phyloP scores from a whole-genome alignment of 208 protist genomes.

The Trypanosoma cruzi region DNA sequence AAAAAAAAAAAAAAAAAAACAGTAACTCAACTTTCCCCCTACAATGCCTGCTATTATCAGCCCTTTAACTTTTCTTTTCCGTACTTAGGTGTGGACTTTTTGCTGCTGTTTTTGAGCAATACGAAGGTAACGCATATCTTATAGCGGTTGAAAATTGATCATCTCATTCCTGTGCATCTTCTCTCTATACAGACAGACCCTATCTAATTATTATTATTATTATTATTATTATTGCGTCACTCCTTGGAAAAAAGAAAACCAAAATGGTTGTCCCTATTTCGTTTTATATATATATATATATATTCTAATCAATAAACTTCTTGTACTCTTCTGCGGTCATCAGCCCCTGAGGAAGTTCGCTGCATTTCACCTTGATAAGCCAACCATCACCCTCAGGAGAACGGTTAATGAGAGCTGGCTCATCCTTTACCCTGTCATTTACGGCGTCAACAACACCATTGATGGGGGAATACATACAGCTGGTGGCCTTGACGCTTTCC shows the following conservation, averaged over 20 bases:
- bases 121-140: too few species aligned
- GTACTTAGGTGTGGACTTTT: too few species aligned
- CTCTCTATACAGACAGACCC: not conserved
- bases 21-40: too few species aligned
- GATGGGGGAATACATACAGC: constrained; percentile 90
- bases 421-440: constrained; percentile 86
- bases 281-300: not conserved
- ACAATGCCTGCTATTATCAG: too few species aligned
- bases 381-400: constrained; percentile 88
- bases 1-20: too few species aligned
- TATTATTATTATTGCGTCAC: too few species aligned
- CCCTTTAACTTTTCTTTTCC: too few species aligned
- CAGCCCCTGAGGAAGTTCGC: constrained; percentile 66
- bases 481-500: constrained; percentile 94
- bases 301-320: constrained; percentile 80
- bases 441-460: constrained; percentile 78
- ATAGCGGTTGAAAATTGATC: too few species aligned
- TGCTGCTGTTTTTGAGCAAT: too few species aligned
- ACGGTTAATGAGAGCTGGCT: constrained; percentile 87
- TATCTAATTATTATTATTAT: too few species aligned
- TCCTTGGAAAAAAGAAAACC: too few species aligned
- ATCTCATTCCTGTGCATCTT: not conserved
- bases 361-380: constrained; percentile 87
- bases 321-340: constrained; percentile 88
- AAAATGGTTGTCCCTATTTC: too few species aligned